A percentile compares a stretch with the other conserved stretches of the same genome.
phyloP scores from a whole-genome alignment of 2,329 filamentous ascomycete genomes.

The Myriosclerotinia scirpicola region DNA sequence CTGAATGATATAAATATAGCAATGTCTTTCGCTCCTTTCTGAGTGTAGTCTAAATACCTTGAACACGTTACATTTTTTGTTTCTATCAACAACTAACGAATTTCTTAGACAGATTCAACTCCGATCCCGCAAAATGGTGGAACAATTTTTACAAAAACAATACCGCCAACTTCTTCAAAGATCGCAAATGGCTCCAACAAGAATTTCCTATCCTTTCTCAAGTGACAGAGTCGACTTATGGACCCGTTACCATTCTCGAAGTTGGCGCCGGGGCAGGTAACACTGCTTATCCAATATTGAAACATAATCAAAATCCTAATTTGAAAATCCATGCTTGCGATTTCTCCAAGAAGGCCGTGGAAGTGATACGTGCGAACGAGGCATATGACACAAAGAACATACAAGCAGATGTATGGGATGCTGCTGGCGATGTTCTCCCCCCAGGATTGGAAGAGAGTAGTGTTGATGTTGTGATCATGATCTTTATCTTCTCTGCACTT shows the following conservation, averaged over 20 bases:
- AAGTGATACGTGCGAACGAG: constrained; percentile 81
- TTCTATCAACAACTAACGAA: constrained; percentile 44
- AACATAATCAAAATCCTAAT: constrained; percentile 76
- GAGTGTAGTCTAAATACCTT: constrained; percentile 44
- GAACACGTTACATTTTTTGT: constrained; percentile 23
- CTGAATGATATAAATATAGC: constrained; percentile 59
- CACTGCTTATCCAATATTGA: constrained; percentile 88
- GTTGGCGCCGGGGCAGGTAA: constrained; percentile 96
- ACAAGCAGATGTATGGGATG: constrained; percentile 94
- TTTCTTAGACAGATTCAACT: constrained; percentile 73
- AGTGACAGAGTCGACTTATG: constrained; percentile 69
- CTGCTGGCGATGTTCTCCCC: constrained; percentile 69
- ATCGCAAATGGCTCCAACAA: constrained; percentile 94
- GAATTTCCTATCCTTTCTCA: constrained; percentile 88
- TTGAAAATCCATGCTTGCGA: constrained; percentile 92
- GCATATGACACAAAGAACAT: constrained; percentile 72
- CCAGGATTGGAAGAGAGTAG: constrained; percentile 73
- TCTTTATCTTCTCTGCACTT: constrained; percentile 96
- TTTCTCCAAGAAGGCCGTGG: constrained; percentile 92
- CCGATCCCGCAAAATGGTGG: constrained; percentile 93
- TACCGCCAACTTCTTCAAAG: constrained; percentile 96
- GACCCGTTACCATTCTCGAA: constrained; percentile 73
- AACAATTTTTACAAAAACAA: constrained; percentile 99
- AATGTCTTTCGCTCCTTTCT: constrained; percentile 76
- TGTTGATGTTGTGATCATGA: constrained; percentile 89